Conservation (phyloP, 1,284 basidiomycete species). For the Tylopilus orsonianus region DNA sequence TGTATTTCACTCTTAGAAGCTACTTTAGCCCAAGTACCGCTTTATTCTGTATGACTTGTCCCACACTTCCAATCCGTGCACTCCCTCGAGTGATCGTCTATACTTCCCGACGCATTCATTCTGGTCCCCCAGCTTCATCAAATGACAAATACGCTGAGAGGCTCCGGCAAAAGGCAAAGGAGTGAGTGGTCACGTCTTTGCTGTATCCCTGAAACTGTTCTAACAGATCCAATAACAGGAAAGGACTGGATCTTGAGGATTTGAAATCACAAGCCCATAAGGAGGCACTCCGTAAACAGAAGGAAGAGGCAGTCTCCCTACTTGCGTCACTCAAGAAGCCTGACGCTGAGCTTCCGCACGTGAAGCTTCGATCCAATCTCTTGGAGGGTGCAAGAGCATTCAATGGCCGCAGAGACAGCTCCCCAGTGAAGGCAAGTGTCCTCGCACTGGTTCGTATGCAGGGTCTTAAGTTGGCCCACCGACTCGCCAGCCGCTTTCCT, state of each 20-base stretch:
- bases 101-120: conserved; percentile 17
- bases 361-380: neutral
- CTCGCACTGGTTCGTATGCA: conserved; percentile 3
- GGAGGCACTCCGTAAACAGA: conserved; percentile 35
- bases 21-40: no score
- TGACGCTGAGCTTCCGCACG: neutral
- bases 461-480: neutral
- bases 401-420: conserved; percentile 57
- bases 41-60: conserved; percentile 15
- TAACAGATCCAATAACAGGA: conserved; percentile 34
- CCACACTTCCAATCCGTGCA: neutral
- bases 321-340: conserved; percentile 13
- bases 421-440: conserved; percentile 60
- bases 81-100: conserved; percentile 3
- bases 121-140: conserved; percentile 1
- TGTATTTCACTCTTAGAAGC: no score
- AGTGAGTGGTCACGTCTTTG: conserved; percentile 38
- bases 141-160: conserved; percentile 49
- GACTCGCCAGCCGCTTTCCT: conserved; percentile 65
- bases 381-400: conserved; percentile 7
- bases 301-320: conserved; percentile 21
- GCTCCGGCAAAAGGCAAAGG: conserved; percentile 42
- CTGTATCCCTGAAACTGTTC: conserved; percentile 5
- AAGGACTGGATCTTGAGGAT: conserved; percentile 42
- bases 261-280: conserved; percentile 40